These are phyloP conservation scores for Isatis lusitanica DNA, from an alignment of 441 rosid genomes.

Conservation along the genomic window DNA sequence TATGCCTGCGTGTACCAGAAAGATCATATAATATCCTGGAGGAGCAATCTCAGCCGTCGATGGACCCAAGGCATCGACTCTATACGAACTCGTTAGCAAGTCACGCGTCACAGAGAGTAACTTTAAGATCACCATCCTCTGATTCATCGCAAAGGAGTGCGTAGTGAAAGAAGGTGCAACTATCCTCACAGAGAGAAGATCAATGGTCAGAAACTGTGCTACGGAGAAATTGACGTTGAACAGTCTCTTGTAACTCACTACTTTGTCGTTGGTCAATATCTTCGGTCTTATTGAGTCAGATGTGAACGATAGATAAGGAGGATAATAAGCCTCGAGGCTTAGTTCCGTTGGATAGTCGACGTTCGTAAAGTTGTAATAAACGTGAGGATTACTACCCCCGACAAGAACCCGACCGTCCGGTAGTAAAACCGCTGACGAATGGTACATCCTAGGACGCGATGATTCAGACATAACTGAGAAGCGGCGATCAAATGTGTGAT, in stretches of 20 bases:
- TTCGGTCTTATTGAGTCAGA: conserved; percentile 45
- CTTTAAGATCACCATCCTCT: conserved; percentile 70
- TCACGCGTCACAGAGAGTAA: conserved; percentile 24
- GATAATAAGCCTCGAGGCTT: conserved; percentile 71
- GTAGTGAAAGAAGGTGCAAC: conserved; percentile 75
- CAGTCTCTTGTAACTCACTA: conserved; percentile 35
- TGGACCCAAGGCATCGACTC: conserved; percentile 49
- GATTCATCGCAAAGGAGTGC: conserved; percentile 77
- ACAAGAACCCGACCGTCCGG: conserved; percentile 66
- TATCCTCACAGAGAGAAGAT: conserved; percentile 48
- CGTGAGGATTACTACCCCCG: conserved; percentile 82
- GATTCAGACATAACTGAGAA: conserved; percentile 57
- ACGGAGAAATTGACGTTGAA: conserved; percentile 42
- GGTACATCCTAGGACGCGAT: conserved; percentile 67
- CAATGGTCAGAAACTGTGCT: conserved; percentile 28
- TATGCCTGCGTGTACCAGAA: conserved; percentile 57
- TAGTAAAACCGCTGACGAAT: conserved; percentile 64
- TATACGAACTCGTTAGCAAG: conserved; percentile 22
- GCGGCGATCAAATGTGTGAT: conserved; percentile 42
- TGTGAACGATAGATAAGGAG: conserved; percentile 56
- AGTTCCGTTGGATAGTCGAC: conserved; percentile 73
- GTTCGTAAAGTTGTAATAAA: conserved; percentile 54
- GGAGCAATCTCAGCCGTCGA: conserved; percentile 68
- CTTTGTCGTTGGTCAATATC: conserved; percentile 34
- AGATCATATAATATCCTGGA: conserved; percentile 76